Evolutionary conservation across 768 basidiomycete species (phyloP).

Genomic region (Chlorophyllum brunneum): DNA sequence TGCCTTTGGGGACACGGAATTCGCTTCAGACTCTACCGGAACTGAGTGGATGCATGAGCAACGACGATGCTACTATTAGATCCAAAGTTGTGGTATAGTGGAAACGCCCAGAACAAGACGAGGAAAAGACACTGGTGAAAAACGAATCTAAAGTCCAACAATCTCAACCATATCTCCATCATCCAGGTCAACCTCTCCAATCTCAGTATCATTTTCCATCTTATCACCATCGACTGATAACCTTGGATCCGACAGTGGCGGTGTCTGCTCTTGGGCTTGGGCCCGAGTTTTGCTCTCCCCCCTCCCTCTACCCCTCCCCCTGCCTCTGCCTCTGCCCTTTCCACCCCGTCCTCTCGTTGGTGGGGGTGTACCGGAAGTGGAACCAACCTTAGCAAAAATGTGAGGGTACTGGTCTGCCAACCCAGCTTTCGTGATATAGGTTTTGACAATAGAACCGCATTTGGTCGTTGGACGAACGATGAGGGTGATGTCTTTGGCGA

Average conservation of each 20-base stretch:
- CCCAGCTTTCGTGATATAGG: conserved; percentile 67
- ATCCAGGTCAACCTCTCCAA: conserved; percentile 68
- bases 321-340: background rate
- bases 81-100: too few relatives aligned
- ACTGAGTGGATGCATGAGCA: too few relatives aligned
- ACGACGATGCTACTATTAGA: too few relatives aligned
- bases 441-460: conserved; percentile 71
- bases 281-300: conserved; percentile 21
- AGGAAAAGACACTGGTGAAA: background rate
- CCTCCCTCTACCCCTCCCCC: conserved; percentile 18
- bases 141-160: conserved; percentile 41
- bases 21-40: too few relatives aligned
- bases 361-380: conserved; percentile 14
- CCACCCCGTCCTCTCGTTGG: conserved; percentile 14
- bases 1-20: too few relatives aligned
- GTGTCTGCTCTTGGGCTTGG: conserved; percentile 11
- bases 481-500: conserved; percentile 53
- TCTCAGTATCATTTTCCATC: conserved; percentile 53
- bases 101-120: background rate
- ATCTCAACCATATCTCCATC: conserved; percentile 81
- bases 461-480: conserved; percentile 73
- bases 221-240: conserved; percentile 71
- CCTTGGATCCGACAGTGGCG: conserved; percentile 36
- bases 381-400: conserved; percentile 23
- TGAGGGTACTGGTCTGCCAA: conserved; percentile 50